Percentiles rank a stretch among this genome's conserved stretches.
Conservation (phyloP, 2,329 filamentous ascomycete species). For the Neofusicoccum parvum region DNA sequence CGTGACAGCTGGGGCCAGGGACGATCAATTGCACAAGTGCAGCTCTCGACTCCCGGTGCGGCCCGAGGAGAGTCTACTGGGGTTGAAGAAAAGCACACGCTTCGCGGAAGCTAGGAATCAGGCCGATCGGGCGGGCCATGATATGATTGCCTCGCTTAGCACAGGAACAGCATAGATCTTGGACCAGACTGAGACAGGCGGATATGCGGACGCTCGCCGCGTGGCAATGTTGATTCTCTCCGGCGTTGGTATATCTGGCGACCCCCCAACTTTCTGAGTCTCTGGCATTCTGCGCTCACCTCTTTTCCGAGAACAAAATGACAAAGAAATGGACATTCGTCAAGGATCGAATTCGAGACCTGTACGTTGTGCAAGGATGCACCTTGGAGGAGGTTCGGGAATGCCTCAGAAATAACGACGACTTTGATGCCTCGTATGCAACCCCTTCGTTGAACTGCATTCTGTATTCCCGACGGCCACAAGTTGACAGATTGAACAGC, state of each 20-base stretch:
- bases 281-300: neutral
- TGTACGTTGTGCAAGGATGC: neutral
- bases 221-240: too few species aligned
- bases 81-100: neutral
- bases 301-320: neutral
- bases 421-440: neutral
- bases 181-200: too few species aligned
- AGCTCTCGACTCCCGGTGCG: neutral
- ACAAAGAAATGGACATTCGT: neutral
- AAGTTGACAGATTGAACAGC: neutral
- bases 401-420: neutral
- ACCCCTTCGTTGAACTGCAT: neutral
- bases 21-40: neutral
- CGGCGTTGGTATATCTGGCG: neutral
- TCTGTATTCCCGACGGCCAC: neutral
- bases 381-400: neutral
- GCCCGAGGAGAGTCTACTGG: neutral
- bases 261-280: neutral
- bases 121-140: neutral
- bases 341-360: neutral
- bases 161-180: neutral
- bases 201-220: too few species aligned
- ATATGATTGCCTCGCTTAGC: neutral
- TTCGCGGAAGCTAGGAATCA: neutral
- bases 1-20: neutral